Conservation (phyloP, 148 eudicot genomes). For the Rheum nobile region DNA sequence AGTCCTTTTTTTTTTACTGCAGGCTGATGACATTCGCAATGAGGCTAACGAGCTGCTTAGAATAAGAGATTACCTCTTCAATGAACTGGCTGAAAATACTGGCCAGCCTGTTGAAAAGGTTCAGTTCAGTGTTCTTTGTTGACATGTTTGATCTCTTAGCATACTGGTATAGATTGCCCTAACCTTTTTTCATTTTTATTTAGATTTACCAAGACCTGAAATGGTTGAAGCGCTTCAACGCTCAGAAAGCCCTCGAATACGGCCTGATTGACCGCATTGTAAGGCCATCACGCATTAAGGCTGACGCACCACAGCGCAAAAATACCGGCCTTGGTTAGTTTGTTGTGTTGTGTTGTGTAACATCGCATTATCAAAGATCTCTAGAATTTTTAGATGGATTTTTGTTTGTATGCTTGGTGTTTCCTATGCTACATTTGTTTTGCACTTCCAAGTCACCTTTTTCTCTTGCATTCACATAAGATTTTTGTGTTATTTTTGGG, state of each 20-base stretch:
- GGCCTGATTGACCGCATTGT: slow-evolving; percentile 78
- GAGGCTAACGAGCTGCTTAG: slow-evolving; percentile 80
- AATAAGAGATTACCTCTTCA: slow-evolving; percentile 70
- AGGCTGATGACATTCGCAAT: slow-evolving; percentile 75
- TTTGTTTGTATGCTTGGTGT: neutral
- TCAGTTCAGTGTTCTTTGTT: neutral
- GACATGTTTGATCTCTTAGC: neutral
- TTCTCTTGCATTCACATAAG: neutral
- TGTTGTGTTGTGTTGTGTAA: neutral
- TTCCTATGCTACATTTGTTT: neutral
- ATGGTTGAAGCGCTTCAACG: slow-evolving; percentile 46
- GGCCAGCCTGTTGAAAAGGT: slow-evolving; percentile 90
- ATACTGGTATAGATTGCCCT: neutral
- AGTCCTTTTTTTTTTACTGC: slow-evolving; percentile 10
- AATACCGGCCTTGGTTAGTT: slow-evolving; percentile 62
- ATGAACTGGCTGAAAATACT: slow-evolving; percentile 65
- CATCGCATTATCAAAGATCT: neutral
- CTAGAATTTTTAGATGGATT: neutral
- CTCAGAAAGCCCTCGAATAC: slow-evolving; percentile 81
- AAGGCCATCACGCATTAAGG: slow-evolving; percentile 53
- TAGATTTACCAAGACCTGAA: slow-evolving; percentile 73
- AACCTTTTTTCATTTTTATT: slow-evolving; percentile 10
- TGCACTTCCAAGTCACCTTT: neutral
- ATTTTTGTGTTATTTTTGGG: too few species aligned
- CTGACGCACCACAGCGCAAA: slow-evolving; percentile 49